Percentiles rank a stretch among this genome's conserved stretches.
Conservation (phyloP, 208 protist genomes). For the Leishmania major region DNA sequence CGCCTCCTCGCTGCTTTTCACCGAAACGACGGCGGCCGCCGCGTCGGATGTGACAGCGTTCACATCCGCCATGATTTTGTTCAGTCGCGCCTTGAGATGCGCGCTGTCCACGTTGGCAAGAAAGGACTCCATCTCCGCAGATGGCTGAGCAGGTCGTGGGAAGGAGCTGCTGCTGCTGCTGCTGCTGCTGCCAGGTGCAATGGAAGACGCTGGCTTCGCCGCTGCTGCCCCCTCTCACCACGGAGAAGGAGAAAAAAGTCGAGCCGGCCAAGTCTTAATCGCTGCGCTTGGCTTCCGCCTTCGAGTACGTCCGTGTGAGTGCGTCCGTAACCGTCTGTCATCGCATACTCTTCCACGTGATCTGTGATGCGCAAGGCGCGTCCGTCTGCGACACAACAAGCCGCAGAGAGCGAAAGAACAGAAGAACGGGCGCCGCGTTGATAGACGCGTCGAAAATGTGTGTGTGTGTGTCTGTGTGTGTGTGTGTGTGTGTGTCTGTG, state of each 20-base stretch:
- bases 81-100: conserved; percentile 24
- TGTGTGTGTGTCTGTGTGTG: background rate
- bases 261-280: background rate
- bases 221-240: background rate
- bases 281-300: background rate
- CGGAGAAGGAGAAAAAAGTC: background rate
- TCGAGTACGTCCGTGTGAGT: background rate
- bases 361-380: background rate
- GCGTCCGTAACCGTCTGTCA: too few relatives aligned
- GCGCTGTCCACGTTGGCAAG: conserved; percentile 14
- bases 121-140: conserved; percentile 24
- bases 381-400: background rate
- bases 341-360: background rate
- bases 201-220: background rate
- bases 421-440: background rate
- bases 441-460: background rate
- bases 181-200: background rate
- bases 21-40: background rate
- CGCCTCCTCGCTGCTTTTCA: conserved; percentile 38
- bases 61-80: conserved; percentile 29
- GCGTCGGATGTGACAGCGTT: conserved; percentile 9
- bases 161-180: background rate
- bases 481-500: background rate
- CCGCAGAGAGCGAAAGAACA: background rate
- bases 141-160: too few relatives aligned